phyloP scores from a whole-genome alignment of 2,329 filamentous ascomycete genomes.

The Ramularia collo-cygni region DNA sequence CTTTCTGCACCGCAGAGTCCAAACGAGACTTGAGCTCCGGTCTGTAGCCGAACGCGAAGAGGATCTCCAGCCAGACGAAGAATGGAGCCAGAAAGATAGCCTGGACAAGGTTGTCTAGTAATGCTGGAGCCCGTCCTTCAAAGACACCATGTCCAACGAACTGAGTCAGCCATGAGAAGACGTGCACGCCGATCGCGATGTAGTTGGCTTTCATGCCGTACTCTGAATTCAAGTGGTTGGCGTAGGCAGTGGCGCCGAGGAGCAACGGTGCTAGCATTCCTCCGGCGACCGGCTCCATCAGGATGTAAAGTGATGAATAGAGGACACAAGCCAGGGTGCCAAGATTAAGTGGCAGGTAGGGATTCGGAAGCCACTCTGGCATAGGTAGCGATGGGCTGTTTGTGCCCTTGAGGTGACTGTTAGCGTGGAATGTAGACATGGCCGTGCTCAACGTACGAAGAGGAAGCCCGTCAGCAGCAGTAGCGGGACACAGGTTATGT shows the following conservation, averaged over 20 bases:
- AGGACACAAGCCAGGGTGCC: conserved; percentile 52
- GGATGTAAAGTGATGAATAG: conserved; percentile 75
- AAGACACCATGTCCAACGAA: conserved; percentile 88
- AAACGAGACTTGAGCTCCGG: conserved; percentile 78
- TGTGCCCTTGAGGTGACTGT: conserved; percentile 40
- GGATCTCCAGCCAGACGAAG: conserved; percentile 92
- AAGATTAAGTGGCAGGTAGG: conserved; percentile 53
- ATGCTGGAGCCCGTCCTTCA: conserved; percentile 78
- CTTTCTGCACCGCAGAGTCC: conserved; percentile 65
- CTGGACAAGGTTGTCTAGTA: conserved; percentile 87
- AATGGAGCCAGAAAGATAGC: conserved; percentile 88
- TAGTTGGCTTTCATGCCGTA: conserved; percentile 55
- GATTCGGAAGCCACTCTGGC: conserved; percentile 47
- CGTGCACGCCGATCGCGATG: conserved; percentile 61
- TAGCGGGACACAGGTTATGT: conserved; percentile 71
- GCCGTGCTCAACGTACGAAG: conserved; percentile 50
- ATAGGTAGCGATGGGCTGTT: conserved; percentile 50
- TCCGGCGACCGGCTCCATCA: conserved; percentile 91
- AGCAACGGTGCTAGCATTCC: conserved; percentile 68
- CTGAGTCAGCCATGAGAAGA: conserved; percentile 77
- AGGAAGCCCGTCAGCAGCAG: conserved; percentile 66
- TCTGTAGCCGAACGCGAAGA: conserved; percentile 87
- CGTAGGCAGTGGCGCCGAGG: conserved; percentile 64
- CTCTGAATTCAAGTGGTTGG: conserved; percentile 65
- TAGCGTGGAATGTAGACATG: neutral